Evolutionary conservation across 208 protist genomes (phyloP), one percentile per base, ranked within the genome.

Genomic region (Entamoeba nuttalli): DNA sequence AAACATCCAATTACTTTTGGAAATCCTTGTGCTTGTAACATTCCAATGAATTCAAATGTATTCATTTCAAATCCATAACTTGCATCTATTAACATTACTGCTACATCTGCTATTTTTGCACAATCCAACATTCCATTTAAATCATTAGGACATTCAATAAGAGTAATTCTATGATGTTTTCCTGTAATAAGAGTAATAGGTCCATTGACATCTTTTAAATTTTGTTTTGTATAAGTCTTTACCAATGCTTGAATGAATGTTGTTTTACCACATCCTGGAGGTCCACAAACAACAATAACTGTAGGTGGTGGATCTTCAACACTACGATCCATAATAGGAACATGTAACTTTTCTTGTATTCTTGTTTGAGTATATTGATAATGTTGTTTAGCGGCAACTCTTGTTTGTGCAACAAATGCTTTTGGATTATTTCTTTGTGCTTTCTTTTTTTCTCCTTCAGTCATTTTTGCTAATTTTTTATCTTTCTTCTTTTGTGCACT

Each of bases 21-120:
- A 95, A 99, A 99, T 53, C 99, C 99, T 96, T 99, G 99, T 35
- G 93, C 94, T 95, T 98, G 98, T 21, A 99, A 97, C 41, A 99
- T 98, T 96, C 99, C 99, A 48, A 99, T 96, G 96, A 99, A 99
- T 97, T 99, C 99, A 96, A 99, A 99, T 14, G 98, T 99, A 96
- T 99, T 99, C 95, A 96, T 96, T 41, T 96, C 95, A 84, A 95
- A 96, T 4, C 95, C 96, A 71, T 62, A 95, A 44, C 35, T 95
- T 30, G 7, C 57, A 95, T 96, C 96, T n/a, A 96, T 95, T 19
- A 96, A 41, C n/a, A 96, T 35, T 48, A 96, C 19, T 17, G 52
- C 53, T n/a, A 96, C n/a, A 96, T 96, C 96, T 5, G 96, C 93
- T 93, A 95, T 93, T 93, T 96, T 96, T 17, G 96, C 52, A 21